A percentile compares a stretch with the other conserved stretches of the same genome.
These are phyloP conservation scores for Cyberlindnera maclurae DNA, from an alignment of 805 yeast genomes.

Conservation along the genomic window DNA sequence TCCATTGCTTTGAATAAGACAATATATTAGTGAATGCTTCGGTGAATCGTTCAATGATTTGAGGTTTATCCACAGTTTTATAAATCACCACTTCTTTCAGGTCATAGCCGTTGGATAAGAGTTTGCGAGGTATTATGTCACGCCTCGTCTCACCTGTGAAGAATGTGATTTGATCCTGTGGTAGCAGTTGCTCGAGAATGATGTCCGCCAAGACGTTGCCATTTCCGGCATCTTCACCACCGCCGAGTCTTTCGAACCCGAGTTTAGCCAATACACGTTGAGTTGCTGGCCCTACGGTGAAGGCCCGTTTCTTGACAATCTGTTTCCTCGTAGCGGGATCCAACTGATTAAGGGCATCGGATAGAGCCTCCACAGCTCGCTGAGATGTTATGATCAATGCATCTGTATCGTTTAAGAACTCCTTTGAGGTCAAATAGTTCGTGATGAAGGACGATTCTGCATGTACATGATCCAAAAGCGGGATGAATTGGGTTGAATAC, in stretches of 20 bases:
- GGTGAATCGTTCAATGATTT: conserved; percentile 28
- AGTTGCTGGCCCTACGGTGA: conserved; percentile 93
- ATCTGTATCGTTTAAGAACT: conserved; percentile 34
- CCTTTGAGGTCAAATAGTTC: conserved; percentile 34
- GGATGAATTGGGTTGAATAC: conserved; percentile 51
- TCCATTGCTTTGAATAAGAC: conserved; percentile 41
- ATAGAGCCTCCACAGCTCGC: conserved; percentile 79
- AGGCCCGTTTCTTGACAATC: conserved; percentile 48
- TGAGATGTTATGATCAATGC: conserved; percentile 81
- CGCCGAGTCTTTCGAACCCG: conserved; percentile 65
- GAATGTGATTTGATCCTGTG: conserved; percentile 42
- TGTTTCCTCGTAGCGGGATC: conserved; percentile 12
- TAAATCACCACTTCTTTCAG: conserved; percentile 62
- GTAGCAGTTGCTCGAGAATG: conserved; percentile 32
- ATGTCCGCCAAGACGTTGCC: conserved; percentile 64
- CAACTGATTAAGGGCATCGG: conserved; percentile 30
- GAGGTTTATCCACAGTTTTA: conserved; percentile 47
- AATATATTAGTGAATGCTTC: conserved; percentile 26
- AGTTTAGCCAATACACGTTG: conserved; percentile 43
- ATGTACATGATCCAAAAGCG: conserved; percentile 63
- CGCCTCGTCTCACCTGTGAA: conserved; percentile 83
- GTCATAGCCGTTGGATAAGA: conserved; percentile 35
- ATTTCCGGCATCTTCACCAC: conserved; percentile 76
- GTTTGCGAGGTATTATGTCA: conserved; percentile 67
- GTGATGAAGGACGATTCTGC: conserved; percentile 40